These are phyloP conservation scores for Zygosaccharomyces bailii DNA, from an alignment of 805 yeast species.

Conservation along the genomic window DNA sequence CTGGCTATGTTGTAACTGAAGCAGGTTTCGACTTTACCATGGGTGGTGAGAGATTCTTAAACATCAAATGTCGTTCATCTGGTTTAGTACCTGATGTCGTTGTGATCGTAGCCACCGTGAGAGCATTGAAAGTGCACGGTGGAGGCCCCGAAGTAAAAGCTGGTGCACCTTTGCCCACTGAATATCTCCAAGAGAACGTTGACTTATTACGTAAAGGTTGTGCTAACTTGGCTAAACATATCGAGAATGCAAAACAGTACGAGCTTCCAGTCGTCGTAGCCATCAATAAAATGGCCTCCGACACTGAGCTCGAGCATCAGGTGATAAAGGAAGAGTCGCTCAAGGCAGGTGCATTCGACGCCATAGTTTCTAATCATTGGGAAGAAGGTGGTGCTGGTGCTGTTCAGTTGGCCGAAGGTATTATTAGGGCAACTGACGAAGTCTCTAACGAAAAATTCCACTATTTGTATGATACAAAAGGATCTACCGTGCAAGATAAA, in stretches of 20 bases:
- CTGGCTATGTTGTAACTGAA: conserved; percentile 80
- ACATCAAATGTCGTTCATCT: conserved; percentile 79
- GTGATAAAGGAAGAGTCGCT: conserved; percentile 63
- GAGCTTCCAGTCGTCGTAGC: conserved; percentile 82
- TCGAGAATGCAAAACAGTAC: conserved; percentile 63
- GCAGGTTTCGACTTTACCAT: conserved; percentile 89
- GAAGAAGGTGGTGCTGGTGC: conserved; percentile 85
- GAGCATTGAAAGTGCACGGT: conserved; percentile 83
- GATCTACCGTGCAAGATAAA: conserved; percentile 61
- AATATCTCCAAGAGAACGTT: conserved; percentile 66
- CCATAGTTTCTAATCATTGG: conserved; percentile 82
- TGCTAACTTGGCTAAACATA: conserved; percentile 73
- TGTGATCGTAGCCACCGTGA: conserved; percentile 77
- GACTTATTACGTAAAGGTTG: conserved; percentile 68
- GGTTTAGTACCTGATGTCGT: conserved; percentile 75
- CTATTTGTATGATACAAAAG: conserved; percentile 60
- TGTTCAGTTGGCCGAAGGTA: conserved; percentile 65
- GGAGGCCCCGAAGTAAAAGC: conserved; percentile 89
- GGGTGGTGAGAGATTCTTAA: conserved; percentile 87
- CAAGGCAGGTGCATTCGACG: conserved; percentile 76
- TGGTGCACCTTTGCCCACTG: conserved; percentile 73
- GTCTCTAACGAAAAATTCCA: conserved; percentile 40
- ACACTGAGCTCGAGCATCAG: conserved; percentile 64
- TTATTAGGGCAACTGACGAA: conserved; percentile 56
- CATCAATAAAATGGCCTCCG: conserved; percentile 73